Evolutionary conservation across 306 rosid species (phyloP).

Genomic region (Myrica gale): DNA sequence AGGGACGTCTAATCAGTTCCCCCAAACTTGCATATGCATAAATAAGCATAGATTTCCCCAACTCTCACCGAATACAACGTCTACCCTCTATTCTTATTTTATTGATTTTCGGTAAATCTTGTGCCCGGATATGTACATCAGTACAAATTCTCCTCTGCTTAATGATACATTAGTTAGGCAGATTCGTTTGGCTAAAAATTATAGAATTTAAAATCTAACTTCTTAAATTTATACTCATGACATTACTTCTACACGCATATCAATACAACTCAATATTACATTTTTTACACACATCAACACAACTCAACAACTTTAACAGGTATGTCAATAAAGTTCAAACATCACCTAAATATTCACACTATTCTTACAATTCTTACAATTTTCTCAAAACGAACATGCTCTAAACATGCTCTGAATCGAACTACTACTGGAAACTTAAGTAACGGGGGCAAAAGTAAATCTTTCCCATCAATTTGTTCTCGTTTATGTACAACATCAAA

Average conservation of each 20-base stretch:
- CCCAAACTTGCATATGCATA: background rate
- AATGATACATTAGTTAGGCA: background rate
- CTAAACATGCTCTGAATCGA: too few species aligned
- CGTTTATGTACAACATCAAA: background rate
- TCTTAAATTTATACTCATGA: too few species aligned
- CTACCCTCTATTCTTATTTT: background rate
- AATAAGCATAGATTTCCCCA: background rate
- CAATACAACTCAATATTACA: too few species aligned
- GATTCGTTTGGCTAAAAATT: too few species aligned
- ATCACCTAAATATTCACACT: too few species aligned
- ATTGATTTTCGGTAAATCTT: background rate
- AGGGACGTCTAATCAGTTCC: background rate
- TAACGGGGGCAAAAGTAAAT: background rate
- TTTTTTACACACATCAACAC: too few species aligned
- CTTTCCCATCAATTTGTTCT: background rate
- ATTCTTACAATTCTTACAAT: too few species aligned
- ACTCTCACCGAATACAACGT: background rate
- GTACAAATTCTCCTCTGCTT: background rate
- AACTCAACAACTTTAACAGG: too few species aligned
- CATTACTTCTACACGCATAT: too few species aligned
- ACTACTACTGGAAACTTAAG: background rate
- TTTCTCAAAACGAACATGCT: too few species aligned
- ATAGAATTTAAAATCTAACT: too few species aligned
- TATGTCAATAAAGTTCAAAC: too few species aligned
- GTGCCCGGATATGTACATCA: background rate